phyloP scores from a whole-genome alignment of 805 yeast genomes.

The Monosporozyma servazzii region DNA sequence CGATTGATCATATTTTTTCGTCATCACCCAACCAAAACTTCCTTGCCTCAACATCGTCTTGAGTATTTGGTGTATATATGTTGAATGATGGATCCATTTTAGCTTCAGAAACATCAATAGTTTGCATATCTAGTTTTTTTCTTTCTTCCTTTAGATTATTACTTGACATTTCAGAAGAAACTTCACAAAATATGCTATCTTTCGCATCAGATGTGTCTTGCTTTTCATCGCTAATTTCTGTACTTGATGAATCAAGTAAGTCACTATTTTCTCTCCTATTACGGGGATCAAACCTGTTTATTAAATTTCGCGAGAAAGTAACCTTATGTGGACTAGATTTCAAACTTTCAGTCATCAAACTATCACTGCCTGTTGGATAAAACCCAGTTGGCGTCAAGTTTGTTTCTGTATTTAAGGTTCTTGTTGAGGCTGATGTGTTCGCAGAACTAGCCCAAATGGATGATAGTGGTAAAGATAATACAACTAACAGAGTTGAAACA shows the following conservation, averaged over 20 bases:
- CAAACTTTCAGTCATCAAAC: conserved; percentile 10
- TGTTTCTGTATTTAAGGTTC: conserved; percentile 27
- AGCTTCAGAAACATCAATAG: background rate
- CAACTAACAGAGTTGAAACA: conserved; percentile 52
- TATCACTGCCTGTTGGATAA: conserved; percentile 10
- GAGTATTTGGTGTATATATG: conserved; percentile 29
- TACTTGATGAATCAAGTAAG: conserved; percentile 5
- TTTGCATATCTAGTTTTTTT: background rate
- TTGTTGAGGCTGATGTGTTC: conserved; percentile 39
- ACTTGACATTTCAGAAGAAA: conserved; percentile 5
- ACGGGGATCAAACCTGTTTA: background rate
- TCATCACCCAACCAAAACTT: conserved; percentile 25
- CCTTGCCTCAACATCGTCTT: conserved; percentile 30
- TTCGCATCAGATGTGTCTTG: conserved; percentile 9
- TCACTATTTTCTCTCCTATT: background rate
- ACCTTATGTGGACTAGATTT: background rate
- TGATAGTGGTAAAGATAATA: conserved; percentile 69
- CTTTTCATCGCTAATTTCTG: conserved; percentile 11
- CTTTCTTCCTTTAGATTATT: background rate
- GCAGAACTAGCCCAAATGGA: conserved; percentile 82
- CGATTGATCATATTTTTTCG: background rate
- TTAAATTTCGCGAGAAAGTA: background rate
- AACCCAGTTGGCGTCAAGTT: conserved; percentile 15
- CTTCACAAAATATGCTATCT: conserved; percentile 10
- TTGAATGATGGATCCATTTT: conserved; percentile 2